Conservation (phyloP, 352 stramenopile species). For the Phytophthora megakarya region DNA sequence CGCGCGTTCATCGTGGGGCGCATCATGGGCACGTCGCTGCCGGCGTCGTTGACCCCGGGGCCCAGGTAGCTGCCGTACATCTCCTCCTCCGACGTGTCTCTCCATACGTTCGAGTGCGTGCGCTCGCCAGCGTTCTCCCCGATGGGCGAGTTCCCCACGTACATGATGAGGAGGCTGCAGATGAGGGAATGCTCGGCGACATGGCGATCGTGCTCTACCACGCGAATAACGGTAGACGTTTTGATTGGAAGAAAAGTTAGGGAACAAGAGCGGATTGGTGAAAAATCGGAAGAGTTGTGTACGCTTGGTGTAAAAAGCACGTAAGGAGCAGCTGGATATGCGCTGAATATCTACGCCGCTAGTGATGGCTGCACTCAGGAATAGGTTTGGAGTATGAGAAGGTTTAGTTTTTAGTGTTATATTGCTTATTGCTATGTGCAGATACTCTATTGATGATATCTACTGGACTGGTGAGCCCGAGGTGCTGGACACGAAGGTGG, state of each 20-base stretch:
- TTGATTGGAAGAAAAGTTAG: conserved; percentile 7
- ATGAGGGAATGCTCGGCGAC: conserved; percentile 18
- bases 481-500: conserved; percentile 14
- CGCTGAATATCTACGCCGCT: conserved; percentile 11
- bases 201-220: conserved; percentile 12
- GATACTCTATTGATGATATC: background rate
- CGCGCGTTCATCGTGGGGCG: conserved; percentile 50
- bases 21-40: conserved; percentile 49
- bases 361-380: background rate
- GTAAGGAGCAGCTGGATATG: conserved; percentile 8
- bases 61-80: conserved; percentile 78
- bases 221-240: background rate
- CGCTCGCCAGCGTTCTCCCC: conserved; percentile 39
- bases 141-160: conserved; percentile 34
- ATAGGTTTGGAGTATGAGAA: too few species aligned
- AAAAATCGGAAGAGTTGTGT: background rate
- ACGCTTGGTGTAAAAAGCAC: conserved; percentile 7
- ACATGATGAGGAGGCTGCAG: conserved; percentile 24
- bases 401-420: too few species aligned
- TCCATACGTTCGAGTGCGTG: conserved; percentile 62
- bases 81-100: conserved; percentile 73
- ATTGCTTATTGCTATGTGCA: too few species aligned
- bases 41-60: conserved; percentile 35
- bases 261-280: background rate
- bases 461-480: conserved; percentile 2